Percentiles rank a stretch among this genome's conserved stretches.
Evolutionary conservation across 2,329 filamentous ascomycete genomes (phyloP).

Genomic region (Phoma sp.): DNA sequence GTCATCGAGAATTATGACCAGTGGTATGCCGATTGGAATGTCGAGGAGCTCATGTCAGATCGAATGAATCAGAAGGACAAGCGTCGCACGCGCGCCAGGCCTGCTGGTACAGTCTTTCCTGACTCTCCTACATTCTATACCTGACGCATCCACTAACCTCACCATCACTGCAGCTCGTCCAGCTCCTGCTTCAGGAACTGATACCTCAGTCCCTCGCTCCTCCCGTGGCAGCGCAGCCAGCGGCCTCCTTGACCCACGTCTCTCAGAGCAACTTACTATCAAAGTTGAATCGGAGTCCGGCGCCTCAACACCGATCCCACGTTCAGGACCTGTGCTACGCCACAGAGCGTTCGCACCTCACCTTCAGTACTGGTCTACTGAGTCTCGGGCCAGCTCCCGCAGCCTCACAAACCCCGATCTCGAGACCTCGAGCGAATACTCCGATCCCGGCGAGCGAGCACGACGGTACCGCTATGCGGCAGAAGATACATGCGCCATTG

Average conservation of each 20-base stretch:
- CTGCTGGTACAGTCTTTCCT: slow-evolving; percentile 34
- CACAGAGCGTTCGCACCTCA: slow-evolving; percentile 43
- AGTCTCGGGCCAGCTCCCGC: slow-evolving; percentile 43
- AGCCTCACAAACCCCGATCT: slow-evolving; percentile 47
- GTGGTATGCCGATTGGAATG: slow-evolving; percentile 76
- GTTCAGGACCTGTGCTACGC: slow-evolving; percentile 38
- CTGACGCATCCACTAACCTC: slow-evolving; percentile 26
- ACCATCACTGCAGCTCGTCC: slow-evolving; percentile 30
- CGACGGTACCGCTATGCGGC: slow-evolving; percentile 31
- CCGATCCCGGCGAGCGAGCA: slow-evolving; percentile 38
- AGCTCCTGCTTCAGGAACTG: slow-evolving; percentile 27
- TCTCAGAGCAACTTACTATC: slow-evolving; percentile 45
- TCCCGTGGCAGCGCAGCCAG: slow-evolving; percentile 30
- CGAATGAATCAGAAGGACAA: slow-evolving; percentile 77
- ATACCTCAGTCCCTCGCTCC: slow-evolving; percentile 29
- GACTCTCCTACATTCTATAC: background rate
- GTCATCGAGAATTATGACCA: slow-evolving; percentile 71
- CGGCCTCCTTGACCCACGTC: slow-evolving; percentile 45
- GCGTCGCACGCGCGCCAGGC: slow-evolving; percentile 59
- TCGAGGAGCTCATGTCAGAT: slow-evolving; percentile 76
- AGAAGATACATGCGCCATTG: slow-evolving; percentile 40
- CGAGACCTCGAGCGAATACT: slow-evolving; percentile 47
- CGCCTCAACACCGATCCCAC: slow-evolving; percentile 37
- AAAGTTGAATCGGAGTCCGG: slow-evolving; percentile 39
- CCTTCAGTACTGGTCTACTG: slow-evolving; percentile 48